A percentile compares a stretch with the other conserved stretches of the same genome.
Conservation (phyloP, 257 asterid genomes). For the Cruciata laevipes region DNA sequence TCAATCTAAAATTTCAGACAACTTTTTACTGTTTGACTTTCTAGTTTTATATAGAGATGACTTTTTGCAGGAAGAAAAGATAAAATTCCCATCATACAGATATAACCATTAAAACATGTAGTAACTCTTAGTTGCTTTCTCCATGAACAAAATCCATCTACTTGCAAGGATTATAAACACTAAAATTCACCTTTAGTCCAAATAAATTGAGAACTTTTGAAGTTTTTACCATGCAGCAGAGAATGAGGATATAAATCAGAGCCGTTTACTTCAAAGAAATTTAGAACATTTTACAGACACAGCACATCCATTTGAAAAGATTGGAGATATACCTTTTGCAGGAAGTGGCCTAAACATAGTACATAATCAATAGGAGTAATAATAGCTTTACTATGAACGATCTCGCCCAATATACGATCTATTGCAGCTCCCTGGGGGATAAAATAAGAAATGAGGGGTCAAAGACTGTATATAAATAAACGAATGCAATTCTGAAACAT, state of each 20-base stretch:
- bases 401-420: slow-evolving; percentile 89
- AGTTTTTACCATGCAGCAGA: neutral
- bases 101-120: too few relatives aligned
- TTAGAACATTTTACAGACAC: neutral
- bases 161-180: neutral
- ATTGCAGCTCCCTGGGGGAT: slow-evolving; percentile 79
- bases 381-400: slow-evolving; percentile 77
- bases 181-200: neutral
- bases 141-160: neutral
- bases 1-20: neutral
- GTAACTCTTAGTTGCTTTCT: neutral
- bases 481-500: neutral
- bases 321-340: slow-evolving; percentile 55
- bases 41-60: neutral
- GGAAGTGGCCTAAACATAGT: slow-evolving; percentile 80
- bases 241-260: neutral
- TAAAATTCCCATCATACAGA: too few relatives aligned
- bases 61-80: neutral
- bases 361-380: slow-evolving; percentile 77
- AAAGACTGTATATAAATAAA: neutral
- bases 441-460: neutral
- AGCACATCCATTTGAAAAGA: neutral
- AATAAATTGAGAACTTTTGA: neutral
- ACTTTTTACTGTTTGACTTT: neutral
- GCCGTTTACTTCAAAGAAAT: neutral